Evolutionary conservation across 2,329 filamentous ascomycete species (phyloP).

Genomic region (Tolypocladium nubicola): DNA sequence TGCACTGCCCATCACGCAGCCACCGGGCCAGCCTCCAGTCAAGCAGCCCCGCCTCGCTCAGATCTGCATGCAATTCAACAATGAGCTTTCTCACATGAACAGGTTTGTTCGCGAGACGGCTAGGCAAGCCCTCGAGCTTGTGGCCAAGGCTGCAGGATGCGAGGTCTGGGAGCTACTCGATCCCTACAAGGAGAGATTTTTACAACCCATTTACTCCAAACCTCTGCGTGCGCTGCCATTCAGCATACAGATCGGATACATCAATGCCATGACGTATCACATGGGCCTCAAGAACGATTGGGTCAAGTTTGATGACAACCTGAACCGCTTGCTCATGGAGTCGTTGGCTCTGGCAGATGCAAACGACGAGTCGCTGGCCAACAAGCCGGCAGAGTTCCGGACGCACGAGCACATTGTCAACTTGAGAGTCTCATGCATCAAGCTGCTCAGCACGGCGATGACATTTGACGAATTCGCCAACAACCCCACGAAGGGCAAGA

Average conservation of each 20-base stretch:
- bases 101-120: slow-evolving; percentile 85
- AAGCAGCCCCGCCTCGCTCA: slow-evolving; percentile 55
- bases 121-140: slow-evolving; percentile 66
- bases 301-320: slow-evolving; percentile 81
- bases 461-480: slow-evolving; percentile 84
- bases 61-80: slow-evolving; percentile 76
- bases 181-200: slow-evolving; percentile 78
- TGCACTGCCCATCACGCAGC: slow-evolving; percentile 24
- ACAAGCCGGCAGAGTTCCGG: slow-evolving; percentile 88
- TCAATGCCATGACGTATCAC: slow-evolving; percentile 94
- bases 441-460: slow-evolving; percentile 86
- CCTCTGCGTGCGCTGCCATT: slow-evolving; percentile 88
- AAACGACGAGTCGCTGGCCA: slow-evolving; percentile 81
- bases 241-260: slow-evolving; percentile 91
- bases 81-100: slow-evolving; percentile 91
- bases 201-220: slow-evolving; percentile 92
- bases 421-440: slow-evolving; percentile 85
- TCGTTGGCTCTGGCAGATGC: slow-evolving; percentile 89
- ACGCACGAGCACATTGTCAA: slow-evolving; percentile 94
- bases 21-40: slow-evolving; percentile 31
- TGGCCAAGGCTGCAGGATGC: slow-evolving; percentile 66
- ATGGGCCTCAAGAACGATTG: slow-evolving; percentile 82
- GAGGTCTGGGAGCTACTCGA: slow-evolving; percentile 82
- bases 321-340: slow-evolving; percentile 86
- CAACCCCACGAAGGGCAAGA: slow-evolving; percentile 53